Conservation (phyloP, 352 stramenopile species). For the Phytophthora fragariaefolia region DNA sequence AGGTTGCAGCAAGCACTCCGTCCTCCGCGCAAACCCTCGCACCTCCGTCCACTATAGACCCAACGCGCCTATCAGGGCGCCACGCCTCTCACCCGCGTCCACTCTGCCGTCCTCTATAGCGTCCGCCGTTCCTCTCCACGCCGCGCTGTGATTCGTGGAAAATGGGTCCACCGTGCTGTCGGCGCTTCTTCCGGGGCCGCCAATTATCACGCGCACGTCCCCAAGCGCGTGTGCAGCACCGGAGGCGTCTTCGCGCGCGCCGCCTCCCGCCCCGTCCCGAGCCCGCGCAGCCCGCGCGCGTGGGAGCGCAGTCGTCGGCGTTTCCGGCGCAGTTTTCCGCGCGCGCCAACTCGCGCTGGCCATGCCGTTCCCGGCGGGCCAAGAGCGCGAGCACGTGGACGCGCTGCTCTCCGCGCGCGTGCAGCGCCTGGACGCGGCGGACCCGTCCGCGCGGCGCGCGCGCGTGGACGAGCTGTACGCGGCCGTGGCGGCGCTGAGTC, state of each 20-base stretch:
- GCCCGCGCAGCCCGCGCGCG: neutral
- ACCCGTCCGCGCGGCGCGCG: slow-evolving; percentile 42
- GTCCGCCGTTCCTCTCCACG: neutral
- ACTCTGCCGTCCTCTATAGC: no score
- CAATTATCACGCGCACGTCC: neutral
- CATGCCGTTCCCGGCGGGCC: slow-evolving; percentile 33
- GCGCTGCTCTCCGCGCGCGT: slow-evolving; percentile 64
- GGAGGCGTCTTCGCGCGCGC: neutral
- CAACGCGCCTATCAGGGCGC: no score
- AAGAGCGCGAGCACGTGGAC: slow-evolving; percentile 77
- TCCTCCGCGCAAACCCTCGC: no score
- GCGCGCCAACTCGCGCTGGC: neutral
- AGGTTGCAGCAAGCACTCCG: no score
- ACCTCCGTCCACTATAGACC: no score
- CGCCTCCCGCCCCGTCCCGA: neutral
- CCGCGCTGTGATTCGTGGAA: slow-evolving; percentile 8
- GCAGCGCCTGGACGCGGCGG: slow-evolving; percentile 58
- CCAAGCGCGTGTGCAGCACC: neutral
- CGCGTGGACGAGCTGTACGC: slow-evolving; percentile 64
- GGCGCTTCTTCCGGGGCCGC: neutral
- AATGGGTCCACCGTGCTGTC: slow-evolving; percentile 9
- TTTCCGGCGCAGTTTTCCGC: no score
- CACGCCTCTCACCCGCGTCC: no score
- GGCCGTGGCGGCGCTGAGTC: slow-evolving; percentile 68
- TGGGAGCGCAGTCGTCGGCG: slow-evolving; percentile 5